These are phyloP conservation scores for Candida pseudofarinosa DNA, from an alignment of 805 yeast genomes.

Conservation along the genomic window DNA sequence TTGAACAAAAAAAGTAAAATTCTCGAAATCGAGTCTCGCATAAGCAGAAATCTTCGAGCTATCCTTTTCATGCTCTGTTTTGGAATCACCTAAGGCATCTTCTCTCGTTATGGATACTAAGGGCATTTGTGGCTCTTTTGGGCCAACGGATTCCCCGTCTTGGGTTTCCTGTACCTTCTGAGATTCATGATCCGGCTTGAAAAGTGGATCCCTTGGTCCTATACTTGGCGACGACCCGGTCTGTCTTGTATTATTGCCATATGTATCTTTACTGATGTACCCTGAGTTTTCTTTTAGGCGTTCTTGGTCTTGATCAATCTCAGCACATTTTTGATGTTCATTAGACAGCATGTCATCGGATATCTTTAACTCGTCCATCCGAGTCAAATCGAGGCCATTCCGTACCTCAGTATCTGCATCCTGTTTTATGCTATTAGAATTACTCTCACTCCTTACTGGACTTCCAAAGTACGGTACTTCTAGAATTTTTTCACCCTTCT, in stretches of 20 bases:
- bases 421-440: background rate
- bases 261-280: too few relatives aligned
- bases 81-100: conserved; percentile 10
- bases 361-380: background rate
- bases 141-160: conserved; percentile 1
- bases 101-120: conserved; percentile 17
- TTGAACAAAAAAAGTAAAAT: conserved; percentile 92
- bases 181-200: background rate
- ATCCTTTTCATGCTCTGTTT: conserved; percentile 7
- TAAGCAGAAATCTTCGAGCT: conserved; percentile 48
- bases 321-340: too few relatives aligned
- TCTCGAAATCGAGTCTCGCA: conserved; percentile 84
- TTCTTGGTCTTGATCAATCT: too few relatives aligned
- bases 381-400: background rate
- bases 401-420: background rate
- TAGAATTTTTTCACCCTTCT: background rate
- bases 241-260: background rate
- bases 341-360: background rate
- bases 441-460: background rate
- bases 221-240: background rate
- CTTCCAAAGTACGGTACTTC: background rate
- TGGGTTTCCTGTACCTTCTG: conserved; percentile 1
- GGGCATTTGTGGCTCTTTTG: conserved; percentile 13
- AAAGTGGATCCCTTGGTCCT: background rate
- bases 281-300: too few relatives aligned